Percentiles rank a stretch among this genome's conserved stretches.
Conservation (phyloP, 306 rosid species). For the Fragaria vesca region DNA sequence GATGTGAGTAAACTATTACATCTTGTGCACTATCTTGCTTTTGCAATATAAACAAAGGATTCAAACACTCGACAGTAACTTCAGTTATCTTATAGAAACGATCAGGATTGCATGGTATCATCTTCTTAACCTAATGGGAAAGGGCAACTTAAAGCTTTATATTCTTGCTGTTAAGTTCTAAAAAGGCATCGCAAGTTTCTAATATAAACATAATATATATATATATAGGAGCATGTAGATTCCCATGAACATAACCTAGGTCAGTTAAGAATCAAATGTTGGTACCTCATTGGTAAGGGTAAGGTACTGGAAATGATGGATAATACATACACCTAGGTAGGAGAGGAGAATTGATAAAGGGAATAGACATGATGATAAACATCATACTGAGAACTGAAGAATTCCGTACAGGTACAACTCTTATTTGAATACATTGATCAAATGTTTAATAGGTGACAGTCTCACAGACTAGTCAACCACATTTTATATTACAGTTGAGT, state of each 20-base stretch:
- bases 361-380: not conserved
- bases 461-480: not conserved
- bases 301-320: not conserved
- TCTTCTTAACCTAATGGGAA: not conserved
- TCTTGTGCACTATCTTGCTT: constrained; percentile 21
- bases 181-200: not conserved
- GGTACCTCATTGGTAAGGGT: constrained; percentile 8
- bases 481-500: not conserved
- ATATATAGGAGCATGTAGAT: not conserved
- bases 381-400: not conserved
- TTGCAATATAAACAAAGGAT: constrained; percentile 8
- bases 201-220: not conserved
- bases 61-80: not conserved
- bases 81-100: constrained; percentile 13
- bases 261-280: constrained; percentile 12
- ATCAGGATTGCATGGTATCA: not conserved
- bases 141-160: not conserved
- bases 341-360: not conserved
- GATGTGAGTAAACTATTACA: constrained; percentile 54
- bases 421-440: not conserved
- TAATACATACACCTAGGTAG: not conserved
- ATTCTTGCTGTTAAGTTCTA: not conserved
- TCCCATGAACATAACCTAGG: not conserved
- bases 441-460: not conserved
- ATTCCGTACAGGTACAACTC: not conserved